These are phyloP conservation scores for Barnettozyma vustinii DNA, from an alignment of 805 yeast species.

Conservation along the genomic window DNA sequence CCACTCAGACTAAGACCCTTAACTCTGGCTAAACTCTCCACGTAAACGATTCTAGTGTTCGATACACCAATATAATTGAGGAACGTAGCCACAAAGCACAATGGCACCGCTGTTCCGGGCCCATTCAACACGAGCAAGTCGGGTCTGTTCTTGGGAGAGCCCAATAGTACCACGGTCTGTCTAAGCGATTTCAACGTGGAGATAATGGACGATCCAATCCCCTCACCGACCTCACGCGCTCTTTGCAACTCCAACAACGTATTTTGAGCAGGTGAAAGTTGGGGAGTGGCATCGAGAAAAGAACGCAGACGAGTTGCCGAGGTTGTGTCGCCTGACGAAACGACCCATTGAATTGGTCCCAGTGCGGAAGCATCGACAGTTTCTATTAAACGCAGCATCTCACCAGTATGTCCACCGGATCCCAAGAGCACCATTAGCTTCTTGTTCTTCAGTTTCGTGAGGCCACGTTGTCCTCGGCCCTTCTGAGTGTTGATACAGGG, in stretches of 20 bases:
- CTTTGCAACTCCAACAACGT: slow-evolving; percentile 37
- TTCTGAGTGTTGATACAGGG: slow-evolving; percentile 12
- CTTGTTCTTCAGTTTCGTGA: slow-evolving; percentile 10
- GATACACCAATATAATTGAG: slow-evolving; percentile 43
- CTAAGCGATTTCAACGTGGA: slow-evolving; percentile 30
- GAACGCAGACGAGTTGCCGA: slow-evolving; percentile 33
- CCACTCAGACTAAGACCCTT: slow-evolving; percentile 74
- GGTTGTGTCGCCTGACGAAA: slow-evolving; percentile 46
- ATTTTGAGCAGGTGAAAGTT: slow-evolving; percentile 3
- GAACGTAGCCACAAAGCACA: slow-evolving; percentile 51
- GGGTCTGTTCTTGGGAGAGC: slow-evolving; percentile 22
- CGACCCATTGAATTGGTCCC: slow-evolving; percentile 28
- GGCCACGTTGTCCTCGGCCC: neutral
- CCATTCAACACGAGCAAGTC: slow-evolving; percentile 60
- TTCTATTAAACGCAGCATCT: slow-evolving; percentile 69
- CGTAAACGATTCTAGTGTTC: slow-evolving; percentile 59
- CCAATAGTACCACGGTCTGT: slow-evolving; percentile 9
- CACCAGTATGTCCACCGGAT: slow-evolving; percentile 97
- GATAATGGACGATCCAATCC: slow-evolving; percentile 38
- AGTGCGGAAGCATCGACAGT: slow-evolving; percentile 23
- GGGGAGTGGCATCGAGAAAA: slow-evolving; percentile 10
- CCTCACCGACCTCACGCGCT: slow-evolving; percentile 60
- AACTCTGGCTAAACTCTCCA: slow-evolving; percentile 87
- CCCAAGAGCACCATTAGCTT: slow-evolving; percentile 50
- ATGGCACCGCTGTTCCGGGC: slow-evolving; percentile 76